A percentile compares a stretch with the other conserved stretches of the same genome.
Evolutionary conservation across 805 yeast genomes (phyloP).

Genomic region (Barnettozyma botsteinii): DNA sequence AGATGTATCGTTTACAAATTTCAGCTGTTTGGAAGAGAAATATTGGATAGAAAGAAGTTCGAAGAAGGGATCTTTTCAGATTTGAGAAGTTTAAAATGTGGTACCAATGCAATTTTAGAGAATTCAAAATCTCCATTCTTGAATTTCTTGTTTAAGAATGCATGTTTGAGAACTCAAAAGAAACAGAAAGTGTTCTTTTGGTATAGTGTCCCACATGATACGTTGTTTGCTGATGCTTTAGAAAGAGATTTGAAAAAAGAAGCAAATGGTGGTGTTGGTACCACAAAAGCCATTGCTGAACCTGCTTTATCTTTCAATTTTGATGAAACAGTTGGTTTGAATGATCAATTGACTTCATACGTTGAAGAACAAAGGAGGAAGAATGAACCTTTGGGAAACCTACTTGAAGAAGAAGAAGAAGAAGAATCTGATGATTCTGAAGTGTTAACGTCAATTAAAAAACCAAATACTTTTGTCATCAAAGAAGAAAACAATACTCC

Average conservation of each 20-base stretch:
- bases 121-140: slow-evolving; percentile 81
- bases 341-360: slow-evolving; percentile 46
- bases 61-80: slow-evolving; percentile 96
- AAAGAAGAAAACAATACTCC: slow-evolving; percentile 21
- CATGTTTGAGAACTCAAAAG: slow-evolving; percentile 89
- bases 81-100: slow-evolving; percentile 77
- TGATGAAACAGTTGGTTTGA: slow-evolving; percentile 45
- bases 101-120: slow-evolving; percentile 82
- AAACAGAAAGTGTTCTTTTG: slow-evolving; percentile 95
- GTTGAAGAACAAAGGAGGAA: slow-evolving; percentile 28
- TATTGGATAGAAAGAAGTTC: slow-evolving; percentile 84
- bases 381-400: neutral
- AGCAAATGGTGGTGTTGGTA: slow-evolving; percentile 48
- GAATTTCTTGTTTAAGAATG: slow-evolving; percentile 76
- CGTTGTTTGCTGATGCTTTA: slow-evolving; percentile 85
- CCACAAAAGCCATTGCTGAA: slow-evolving; percentile 67
- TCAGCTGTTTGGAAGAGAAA: slow-evolving; percentile 82
- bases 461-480: slow-evolving; percentile 16
- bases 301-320: slow-evolving; percentile 77
- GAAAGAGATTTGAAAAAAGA: slow-evolving; percentile 90
- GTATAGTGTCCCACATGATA: slow-evolving; percentile 94
- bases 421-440: neutral
- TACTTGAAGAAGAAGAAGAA: slow-evolving; percentile 5
- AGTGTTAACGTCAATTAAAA: too few species aligned
- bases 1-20: slow-evolving; percentile 85